Evolutionary conservation across 1,139 yeast genomes (phyloP), one percentile per base, ranked within the genome.

Genomic region (Pichia sp.): DNA sequence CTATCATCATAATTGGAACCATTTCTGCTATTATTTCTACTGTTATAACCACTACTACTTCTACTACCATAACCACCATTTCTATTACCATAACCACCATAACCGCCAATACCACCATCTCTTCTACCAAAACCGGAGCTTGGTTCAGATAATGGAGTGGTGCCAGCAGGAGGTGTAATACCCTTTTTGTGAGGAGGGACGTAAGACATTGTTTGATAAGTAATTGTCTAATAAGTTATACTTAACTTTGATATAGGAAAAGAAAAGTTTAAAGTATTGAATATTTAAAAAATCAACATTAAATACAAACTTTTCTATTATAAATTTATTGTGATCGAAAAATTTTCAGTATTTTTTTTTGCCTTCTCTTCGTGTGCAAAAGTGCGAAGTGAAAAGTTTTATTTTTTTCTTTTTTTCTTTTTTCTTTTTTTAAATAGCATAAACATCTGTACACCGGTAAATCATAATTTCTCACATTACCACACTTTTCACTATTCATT

Each of bases 11-110:
- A 51, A 35, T 64, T 61, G 16, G 35, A 32, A 45, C 57, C 51
- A 55, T 78, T 73, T 64, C 76, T 81, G 77, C 87, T 87, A 51
- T 79, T 77, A 27, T 73, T 69, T 53, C 67, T 59, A 29, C 60
- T 67, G 42, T 69, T 25, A 11, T 22, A 32, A 23, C 35, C 35
- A 11, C n/a, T 22, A 11, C n/a, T 22, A 11, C 16, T 32, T 32
- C 35, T 32, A 16, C 11, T 32, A 32, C 35, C 66, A 50, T 54
- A 56, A 41, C 65, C 59, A 40, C 61, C 30, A 28, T 61, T 59
- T 52, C 62, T 62, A 30, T 65, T 60, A 47, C 51, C 42, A 35
- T 62, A 55, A 45, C 60, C 56, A 43, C 40, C 37, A n/a, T 30
- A 31, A 11, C 35, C 46, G 36, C 42, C 48, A 33, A 37, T 32